Conservation (phyloP, 2,329 filamentous ascomycete genomes). For the Colletotrichum magnum region DNA sequence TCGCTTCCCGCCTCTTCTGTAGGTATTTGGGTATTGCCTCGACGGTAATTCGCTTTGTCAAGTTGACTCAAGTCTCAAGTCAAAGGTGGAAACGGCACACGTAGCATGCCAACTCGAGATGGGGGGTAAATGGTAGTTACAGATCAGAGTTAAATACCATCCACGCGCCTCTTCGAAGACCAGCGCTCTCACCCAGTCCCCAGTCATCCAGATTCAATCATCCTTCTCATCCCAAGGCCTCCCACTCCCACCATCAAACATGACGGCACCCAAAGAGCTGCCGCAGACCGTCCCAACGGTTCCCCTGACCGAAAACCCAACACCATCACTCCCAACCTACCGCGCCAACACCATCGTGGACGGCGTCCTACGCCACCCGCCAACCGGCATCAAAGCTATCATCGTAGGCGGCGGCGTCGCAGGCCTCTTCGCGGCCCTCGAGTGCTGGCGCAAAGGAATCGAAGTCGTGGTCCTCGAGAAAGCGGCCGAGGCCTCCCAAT, state of each 20-base stretch:
- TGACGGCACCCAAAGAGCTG: not conserved
- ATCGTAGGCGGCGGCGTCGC: constrained; percentile 39
- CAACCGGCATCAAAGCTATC: constrained; percentile 32
- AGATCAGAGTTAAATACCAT: no score
- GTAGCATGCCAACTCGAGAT: no score
- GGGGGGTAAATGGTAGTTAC: no score
- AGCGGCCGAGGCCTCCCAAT: not conserved
- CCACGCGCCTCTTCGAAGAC: no score
- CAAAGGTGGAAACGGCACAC: no score
- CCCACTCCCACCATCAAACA: not conserved
- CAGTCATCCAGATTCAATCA: no score
- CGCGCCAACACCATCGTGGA: not conserved
- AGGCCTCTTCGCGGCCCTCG: constrained; percentile 36
- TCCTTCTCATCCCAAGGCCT: no score
- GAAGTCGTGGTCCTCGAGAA: constrained; percentile 40
- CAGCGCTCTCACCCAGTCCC: no score
- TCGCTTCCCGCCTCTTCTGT: no score
- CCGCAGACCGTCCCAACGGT: not conserved
- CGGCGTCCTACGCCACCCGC: constrained; percentile 31
- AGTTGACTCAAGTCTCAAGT: no score
- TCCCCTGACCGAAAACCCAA: not conserved
- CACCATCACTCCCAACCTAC: not conserved
- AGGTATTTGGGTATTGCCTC: no score
- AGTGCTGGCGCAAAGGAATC: constrained; percentile 42
- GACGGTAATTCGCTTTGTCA: no score